Evolutionary conservation across 1,284 basidiomycete species (phyloP).

Genomic region (Moesziomyces parantarcticus): DNA sequence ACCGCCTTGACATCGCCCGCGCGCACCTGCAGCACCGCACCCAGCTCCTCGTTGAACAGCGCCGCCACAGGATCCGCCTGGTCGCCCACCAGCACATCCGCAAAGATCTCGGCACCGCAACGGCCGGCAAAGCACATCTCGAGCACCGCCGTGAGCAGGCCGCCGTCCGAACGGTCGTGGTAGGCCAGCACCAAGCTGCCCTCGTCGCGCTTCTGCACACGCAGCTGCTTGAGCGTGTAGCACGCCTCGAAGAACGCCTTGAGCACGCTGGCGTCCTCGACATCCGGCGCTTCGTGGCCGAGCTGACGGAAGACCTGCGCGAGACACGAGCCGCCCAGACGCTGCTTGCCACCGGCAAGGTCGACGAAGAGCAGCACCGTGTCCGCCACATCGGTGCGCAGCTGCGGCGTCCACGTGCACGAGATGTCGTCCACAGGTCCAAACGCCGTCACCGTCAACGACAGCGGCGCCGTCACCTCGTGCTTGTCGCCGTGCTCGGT

Average conservation of each 20-base stretch:
- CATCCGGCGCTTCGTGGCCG: conserved; percentile 87
- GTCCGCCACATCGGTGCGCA: conserved; percentile 74
- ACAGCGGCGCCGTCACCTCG: conserved; percentile 89
- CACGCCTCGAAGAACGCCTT: conserved; percentile 85
- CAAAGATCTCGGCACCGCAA: conserved; percentile 78
- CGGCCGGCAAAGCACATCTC: conserved; percentile 97
- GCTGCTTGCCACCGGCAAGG: conserved; percentile 82
- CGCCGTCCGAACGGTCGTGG: conserved; percentile 97
- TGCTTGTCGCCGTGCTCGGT: conserved; percentile 73
- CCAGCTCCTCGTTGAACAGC: conserved; percentile 96
- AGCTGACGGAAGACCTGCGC: conserved; percentile 95
- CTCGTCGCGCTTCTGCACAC: conserved; percentile 68
- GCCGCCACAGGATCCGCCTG: conserved; percentile 72
- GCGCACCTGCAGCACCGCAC: conserved; percentile 88
- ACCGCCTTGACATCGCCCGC: conserved; percentile 75
- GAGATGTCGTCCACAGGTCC: conserved; percentile 83
- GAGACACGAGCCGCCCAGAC: conserved; percentile 92
- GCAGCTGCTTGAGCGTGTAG: conserved; percentile 74
- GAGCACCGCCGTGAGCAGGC: conserved; percentile 87
- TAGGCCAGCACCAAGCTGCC: conserved; percentile 85
- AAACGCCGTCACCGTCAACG: conserved; percentile 94
- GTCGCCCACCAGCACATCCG: conserved; percentile 72
- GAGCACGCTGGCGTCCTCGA: conserved; percentile 80
- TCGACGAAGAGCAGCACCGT: conserved; percentile 87
- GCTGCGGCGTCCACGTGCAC: conserved; percentile 91